Base-by-base conservation (phyloP, 345 rosid species). In the Eutrema yunnanense region DNA sequence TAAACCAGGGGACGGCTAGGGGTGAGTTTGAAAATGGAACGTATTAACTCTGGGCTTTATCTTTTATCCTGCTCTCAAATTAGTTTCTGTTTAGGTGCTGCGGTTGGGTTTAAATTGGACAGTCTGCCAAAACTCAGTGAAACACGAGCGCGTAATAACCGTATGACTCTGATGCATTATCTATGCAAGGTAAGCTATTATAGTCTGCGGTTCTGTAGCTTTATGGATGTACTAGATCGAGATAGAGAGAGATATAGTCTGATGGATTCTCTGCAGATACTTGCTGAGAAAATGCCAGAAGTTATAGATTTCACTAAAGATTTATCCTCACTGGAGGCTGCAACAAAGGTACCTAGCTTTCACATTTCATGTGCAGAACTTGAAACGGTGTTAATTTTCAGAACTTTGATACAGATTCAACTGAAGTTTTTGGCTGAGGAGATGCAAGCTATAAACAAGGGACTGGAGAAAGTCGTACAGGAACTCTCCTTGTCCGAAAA, bases 391-490 rank as follows among this genome's bases (percentile, higher is more conserved):
- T 40, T 57, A 49, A 49, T 64, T 41, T 57, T 6, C 50, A 50
- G 34, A 71, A 27, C 44, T 77, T 81, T 47, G 50, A 43, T 75
- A 66, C 80, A 94, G 98, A 73, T 94, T 79, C 98, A 94, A 86
- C 70, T 94, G 82, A 94, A 94, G 84, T 82, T 74, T 81, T 78
- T 94, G 86, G 98, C 96, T 0, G 97, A 94, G 82, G 98, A 94
- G 84, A 94, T 94, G 97, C 96, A 94, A 87, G 97, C 96, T 11
- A 77, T 94, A 75, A 91, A 87, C 86, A 94, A 91, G 84, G 98
- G 98, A 68, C 82, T 94, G 75, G 97, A 94, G 79, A 94, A 91
- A 71, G 88, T 90, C 59, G 85, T 89, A 40, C 96, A 91, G 79
- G 98, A 94, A 72, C 80, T 94, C 50, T 75, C 97, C 72, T 67